A percentile compares a stretch with the other conserved stretches of the same genome.
Conservation (phyloP, 257 asterid genomes). For the Nicotiana tabacum region DNA sequence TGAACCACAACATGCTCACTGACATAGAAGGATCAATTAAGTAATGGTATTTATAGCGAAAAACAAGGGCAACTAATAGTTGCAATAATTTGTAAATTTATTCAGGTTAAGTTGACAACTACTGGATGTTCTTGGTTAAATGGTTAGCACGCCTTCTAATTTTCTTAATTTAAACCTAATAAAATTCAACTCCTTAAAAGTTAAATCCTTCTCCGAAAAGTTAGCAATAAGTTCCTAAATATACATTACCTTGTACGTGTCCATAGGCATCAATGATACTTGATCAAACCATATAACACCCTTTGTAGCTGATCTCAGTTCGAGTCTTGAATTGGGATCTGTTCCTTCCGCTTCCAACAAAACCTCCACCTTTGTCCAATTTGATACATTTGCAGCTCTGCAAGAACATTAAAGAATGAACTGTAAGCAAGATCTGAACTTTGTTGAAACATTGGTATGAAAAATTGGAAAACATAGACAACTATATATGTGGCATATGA, state of each 20-base stretch:
- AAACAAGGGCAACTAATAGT: not conserved
- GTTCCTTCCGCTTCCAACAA: conserved; percentile 55
- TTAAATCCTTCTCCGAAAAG: not conserved
- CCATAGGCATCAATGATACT: conserved; percentile 89
- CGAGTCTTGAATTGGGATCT: conserved; percentile 70
- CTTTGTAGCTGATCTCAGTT: conserved; percentile 55
- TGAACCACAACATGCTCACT: no score
- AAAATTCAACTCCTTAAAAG: not conserved
- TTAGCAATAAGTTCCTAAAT: not conserved
- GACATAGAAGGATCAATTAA: no score
- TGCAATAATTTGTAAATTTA: not conserved
- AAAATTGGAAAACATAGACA: not conserved
- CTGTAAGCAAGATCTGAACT: not conserved
- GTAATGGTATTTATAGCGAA: no score
- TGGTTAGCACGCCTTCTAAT: not conserved
- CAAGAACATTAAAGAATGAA: conserved; percentile 11
- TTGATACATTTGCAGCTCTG: conserved; percentile 54
- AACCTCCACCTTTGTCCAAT: conserved; percentile 76
- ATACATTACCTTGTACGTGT: conserved; percentile 66
- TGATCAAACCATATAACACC: conserved; percentile 96
- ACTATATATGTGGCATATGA: not conserved
- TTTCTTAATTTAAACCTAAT: not conserved
- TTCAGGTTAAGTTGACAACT: not conserved
- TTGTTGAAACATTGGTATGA: not conserved
- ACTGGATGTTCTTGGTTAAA: not conserved